phyloP scores from a whole-genome alignment of 441 rosid species.

The Aquilaria agallochum region DNA sequence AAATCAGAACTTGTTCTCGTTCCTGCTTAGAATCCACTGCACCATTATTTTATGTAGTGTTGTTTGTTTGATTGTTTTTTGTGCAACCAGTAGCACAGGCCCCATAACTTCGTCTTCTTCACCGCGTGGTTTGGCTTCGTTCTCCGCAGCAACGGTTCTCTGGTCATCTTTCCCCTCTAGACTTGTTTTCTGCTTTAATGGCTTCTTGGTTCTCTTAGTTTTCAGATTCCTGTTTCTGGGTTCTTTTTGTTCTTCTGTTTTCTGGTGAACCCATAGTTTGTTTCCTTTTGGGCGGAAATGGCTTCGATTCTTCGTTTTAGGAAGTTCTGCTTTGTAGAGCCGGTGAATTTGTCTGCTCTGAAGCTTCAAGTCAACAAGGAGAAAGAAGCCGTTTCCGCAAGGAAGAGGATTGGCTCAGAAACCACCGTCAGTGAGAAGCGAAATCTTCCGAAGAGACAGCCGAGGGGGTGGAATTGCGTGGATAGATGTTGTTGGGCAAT shows the following conservation, averaged over 20 bases:
- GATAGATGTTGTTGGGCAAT: conserved; percentile 50
- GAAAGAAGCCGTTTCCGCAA: conserved; percentile 16
- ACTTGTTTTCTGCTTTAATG: neutral
- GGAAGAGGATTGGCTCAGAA: conserved; percentile 11
- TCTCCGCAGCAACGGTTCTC: conserved; percentile 16
- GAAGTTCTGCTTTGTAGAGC: conserved; percentile 35
- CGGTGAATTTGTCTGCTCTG: conserved; percentile 14
- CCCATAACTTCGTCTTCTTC: conserved; percentile 19
- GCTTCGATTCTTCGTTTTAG: conserved; percentile 40
- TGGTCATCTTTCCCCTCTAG: neutral
- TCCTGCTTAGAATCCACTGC: neutral
- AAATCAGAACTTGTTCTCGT: neutral
- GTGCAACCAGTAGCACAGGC: conserved; percentile 4
- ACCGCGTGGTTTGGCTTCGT: conserved; percentile 17
- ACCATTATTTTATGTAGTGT: neutral
- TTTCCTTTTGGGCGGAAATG: conserved; percentile 16
- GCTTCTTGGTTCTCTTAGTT: neutral
- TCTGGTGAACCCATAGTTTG: conserved; percentile 3
- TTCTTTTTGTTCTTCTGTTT: conserved; percentile 15
- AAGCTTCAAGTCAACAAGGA: conserved; percentile 18
- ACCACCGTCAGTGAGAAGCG: conserved; percentile 14
- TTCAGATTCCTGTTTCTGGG: conserved; percentile 10
- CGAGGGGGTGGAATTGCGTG: conserved; percentile 33
- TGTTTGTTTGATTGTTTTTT: conserved; percentile 10
- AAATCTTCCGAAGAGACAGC: conserved; percentile 17